These are phyloP conservation scores for Myxozyma vanderwaltii DNA, from an alignment of 805 yeast genomes.

Conservation along the genomic window DNA sequence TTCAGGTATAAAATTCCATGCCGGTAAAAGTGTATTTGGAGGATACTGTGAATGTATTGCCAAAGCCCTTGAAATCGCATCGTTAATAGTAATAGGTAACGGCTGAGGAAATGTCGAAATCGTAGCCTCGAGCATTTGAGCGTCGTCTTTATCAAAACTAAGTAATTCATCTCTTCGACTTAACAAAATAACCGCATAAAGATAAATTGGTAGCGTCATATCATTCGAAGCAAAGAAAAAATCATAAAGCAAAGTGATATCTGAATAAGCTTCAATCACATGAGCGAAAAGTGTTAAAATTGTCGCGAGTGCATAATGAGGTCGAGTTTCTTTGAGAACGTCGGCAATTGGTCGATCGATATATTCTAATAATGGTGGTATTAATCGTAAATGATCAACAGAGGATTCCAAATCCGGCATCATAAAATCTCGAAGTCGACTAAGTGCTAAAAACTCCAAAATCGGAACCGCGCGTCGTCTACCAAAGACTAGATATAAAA, in stretches of 20 bases:
- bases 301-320: conserved; percentile 73
- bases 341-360: conserved; percentile 52
- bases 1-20: conserved; percentile 38
- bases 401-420: conserved; percentile 67
- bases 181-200: conserved; percentile 54
- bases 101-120: conserved; percentile 40
- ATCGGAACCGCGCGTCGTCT: conserved; percentile 41
- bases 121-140: conserved; percentile 49
- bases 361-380: conserved; percentile 60
- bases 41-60: conserved; percentile 32
- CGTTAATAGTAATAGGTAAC: conserved; percentile 33
- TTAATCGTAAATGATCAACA: conserved; percentile 61
- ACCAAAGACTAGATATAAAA: conserved; percentile 58
- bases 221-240: conserved; percentile 60
- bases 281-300: conserved; percentile 79
- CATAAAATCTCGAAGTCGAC: conserved; percentile 83
- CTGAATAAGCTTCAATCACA: conserved; percentile 54
- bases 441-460: conserved; percentile 59
- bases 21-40: conserved; percentile 29
- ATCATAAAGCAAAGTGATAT: conserved; percentile 68
- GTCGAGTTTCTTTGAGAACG: conserved; percentile 49
- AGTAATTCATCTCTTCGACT: conserved; percentile 51
- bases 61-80: conserved; percentile 34
- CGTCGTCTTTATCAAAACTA: conserved; percentile 39
- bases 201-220: conserved; percentile 55